phyloP scores from a whole-genome alignment of 441 rosid species.

The Jatropha multifida region DNA sequence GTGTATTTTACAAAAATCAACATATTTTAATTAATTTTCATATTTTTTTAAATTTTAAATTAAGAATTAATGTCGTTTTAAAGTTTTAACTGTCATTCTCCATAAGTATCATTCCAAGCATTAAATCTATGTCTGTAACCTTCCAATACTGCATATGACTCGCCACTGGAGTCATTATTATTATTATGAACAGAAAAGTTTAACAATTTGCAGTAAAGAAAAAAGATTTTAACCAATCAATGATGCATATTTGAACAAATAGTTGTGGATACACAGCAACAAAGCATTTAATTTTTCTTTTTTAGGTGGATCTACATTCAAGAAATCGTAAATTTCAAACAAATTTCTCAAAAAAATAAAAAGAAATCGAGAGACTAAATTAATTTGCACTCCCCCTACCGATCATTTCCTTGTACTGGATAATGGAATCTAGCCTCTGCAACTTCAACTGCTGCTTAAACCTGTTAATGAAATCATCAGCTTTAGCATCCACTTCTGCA shows the following conservation, averaged over 20 bases:
- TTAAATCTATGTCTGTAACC: too few species aligned
- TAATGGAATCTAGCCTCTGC: slow-evolving; percentile 72
- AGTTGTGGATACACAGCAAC: slow-evolving; percentile 8
- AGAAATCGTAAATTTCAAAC: slow-evolving; percentile 17
- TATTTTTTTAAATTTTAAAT: too few species aligned
- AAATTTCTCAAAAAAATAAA: slow-evolving; percentile 6
- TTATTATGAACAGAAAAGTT: too few species aligned
- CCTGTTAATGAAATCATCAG: slow-evolving; percentile 77
- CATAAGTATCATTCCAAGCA: too few species aligned
- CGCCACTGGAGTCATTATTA: too few species aligned
- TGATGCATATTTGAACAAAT: not conserved
- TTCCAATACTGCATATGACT: too few species aligned
- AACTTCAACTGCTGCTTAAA: slow-evolving; percentile 79
- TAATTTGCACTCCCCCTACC: slow-evolving; percentile 38
- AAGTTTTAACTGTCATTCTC: too few species aligned
- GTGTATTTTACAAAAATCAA: too few species aligned
- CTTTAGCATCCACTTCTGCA: slow-evolving; percentile 78
- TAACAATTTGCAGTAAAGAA: not conserved
- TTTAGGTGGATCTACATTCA: slow-evolving; percentile 29
- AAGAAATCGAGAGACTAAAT: slow-evolving; percentile 9
- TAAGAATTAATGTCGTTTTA: too few species aligned
- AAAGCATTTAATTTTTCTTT: not conserved
- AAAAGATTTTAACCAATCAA: not conserved
- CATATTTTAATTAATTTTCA: too few species aligned
- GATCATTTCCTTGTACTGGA: slow-evolving; percentile 56